Conservation (phyloP, 2,329 filamentous ascomycete species). For the Exophiala xenobiotica region DNA sequence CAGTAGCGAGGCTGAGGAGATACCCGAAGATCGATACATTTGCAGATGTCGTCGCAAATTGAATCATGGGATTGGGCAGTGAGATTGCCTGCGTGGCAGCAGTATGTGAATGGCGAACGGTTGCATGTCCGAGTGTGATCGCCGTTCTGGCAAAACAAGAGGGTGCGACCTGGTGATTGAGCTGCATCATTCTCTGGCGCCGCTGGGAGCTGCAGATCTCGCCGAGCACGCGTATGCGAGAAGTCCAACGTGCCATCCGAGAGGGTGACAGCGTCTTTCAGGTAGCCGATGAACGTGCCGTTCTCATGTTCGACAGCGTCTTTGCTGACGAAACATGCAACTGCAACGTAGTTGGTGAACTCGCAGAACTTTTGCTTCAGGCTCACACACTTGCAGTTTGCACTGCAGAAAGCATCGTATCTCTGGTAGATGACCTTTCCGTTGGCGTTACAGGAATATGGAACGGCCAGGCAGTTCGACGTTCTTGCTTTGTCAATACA, state of each 20-base stretch:
- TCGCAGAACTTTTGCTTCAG: not conserved
- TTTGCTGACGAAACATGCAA: not conserved
- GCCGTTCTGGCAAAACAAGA: not conserved
- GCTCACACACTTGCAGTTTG: not conserved
- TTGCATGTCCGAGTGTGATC: not conserved
- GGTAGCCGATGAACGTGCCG: not conserved
- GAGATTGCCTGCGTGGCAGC: not conserved
- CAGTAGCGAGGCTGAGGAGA: too few species aligned
- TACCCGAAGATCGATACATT: not conserved
- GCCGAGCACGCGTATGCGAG: not conserved
- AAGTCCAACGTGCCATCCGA: slow-evolving; percentile 6
- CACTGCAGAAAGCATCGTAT: not conserved
- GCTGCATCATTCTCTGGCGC: not conserved
- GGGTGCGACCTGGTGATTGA: not conserved
- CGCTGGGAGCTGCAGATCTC: slow-evolving; percentile 3
- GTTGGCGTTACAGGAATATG: not conserved
- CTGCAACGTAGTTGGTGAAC: not conserved
- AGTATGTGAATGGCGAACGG: not conserved
- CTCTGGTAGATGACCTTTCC: not conserved
- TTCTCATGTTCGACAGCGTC: not conserved
- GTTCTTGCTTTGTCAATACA: not conserved
- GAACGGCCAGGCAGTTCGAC: too few species aligned
- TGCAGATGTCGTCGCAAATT: not conserved
- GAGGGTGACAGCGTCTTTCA: not conserved
- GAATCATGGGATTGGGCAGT: not conserved